Base-by-base conservation (phyloP, 2,329 filamentous ascomycete species). In the Beauveria pseudobassiana region DNA sequence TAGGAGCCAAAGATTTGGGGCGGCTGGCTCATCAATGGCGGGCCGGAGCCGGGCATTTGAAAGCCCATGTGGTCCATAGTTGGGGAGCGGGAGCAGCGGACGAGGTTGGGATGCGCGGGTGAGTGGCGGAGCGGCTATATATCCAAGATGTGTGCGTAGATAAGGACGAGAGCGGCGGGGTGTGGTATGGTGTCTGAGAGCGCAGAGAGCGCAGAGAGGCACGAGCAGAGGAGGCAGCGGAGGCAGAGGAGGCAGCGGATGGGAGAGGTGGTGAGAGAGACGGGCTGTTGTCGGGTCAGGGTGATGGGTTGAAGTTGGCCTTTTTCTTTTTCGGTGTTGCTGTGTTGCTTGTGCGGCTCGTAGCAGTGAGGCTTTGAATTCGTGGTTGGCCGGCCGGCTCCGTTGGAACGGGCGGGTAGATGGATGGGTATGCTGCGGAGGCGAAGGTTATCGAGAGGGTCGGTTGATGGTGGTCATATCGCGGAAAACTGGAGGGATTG, bases 1-100 rank as follows among this genome's bases (percentile, higher is more conserved):
- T 88, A 90, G 59, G 77, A 77, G 62, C 86, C 84, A 69, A 89
- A 91, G 60, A 90, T 85, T 71, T 89, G 87, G 34, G 87, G 85
- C 64, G 86, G 83, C 66, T 85, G 86, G 71, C 85, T 84, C 76
- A 88, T 76, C 61, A 82, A 80, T 66, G 83, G 82, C 67, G 79
- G 76, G 62, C 71, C 73, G 76, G 83, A 82, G 66, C 76, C 74
- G 62, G 82, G 81, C 72, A 87, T 82, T 69, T 84, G 82, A 69
- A 85, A 87, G 70, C 76, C 76, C 69, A 84, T 79, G 64, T 78
- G 80, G 67, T 84, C 78, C 80, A 82, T 82, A 56, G 64, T 51
- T 66, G 65, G 50, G 38, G 20, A 26, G 22, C 34, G 56, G 16
- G 20, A 18, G 24, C 2, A 20, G 50, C n/a, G 40, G 16, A 28